phyloP scores from a whole-genome alignment of 352 stramenopile genomes.

The Elongisporangium senticosum region DNA sequence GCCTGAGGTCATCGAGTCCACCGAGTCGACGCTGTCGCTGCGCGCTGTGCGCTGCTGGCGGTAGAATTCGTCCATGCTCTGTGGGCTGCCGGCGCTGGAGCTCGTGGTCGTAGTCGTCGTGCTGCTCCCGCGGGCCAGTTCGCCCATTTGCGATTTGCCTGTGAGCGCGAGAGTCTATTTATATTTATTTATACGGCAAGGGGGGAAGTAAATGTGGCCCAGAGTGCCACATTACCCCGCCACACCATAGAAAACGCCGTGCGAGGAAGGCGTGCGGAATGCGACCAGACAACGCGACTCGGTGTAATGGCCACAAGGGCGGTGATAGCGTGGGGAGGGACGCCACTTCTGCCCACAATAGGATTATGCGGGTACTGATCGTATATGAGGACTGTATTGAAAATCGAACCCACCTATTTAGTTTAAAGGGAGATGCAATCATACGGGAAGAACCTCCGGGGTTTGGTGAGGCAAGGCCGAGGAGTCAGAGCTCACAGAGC shows the following conservation, averaged over 20 bases:
- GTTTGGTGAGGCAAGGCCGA: neutral
- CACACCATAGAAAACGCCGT: neutral
- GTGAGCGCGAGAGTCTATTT: neutral
- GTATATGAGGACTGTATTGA: neutral
- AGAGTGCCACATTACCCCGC: neutral
- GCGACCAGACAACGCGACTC: neutral
- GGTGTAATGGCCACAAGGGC: neutral
- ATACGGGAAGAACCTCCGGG: neutral
- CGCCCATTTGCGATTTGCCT: neutral
- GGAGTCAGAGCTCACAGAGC: neutral
- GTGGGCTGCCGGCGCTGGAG: neutral
- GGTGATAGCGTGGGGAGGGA: neutral
- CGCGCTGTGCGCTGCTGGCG: neutral
- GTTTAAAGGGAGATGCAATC: neutral
- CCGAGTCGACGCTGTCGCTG: neutral
- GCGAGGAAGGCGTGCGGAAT: neutral
- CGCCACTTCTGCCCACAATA: neutral
- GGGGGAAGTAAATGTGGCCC: neutral
- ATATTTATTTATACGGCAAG: neutral
- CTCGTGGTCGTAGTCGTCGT: neutral
- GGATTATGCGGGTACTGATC: neutral
- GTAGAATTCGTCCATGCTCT: neutral
- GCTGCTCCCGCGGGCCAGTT: neutral
- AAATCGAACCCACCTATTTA: neutral
- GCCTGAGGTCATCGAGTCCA: neutral